Evolutionary conservation across 2,329 filamentous ascomycete genomes (phyloP), one percentile per base, ranked within the genome.

Genomic region (Paraconiothyrium sp.): DNA sequence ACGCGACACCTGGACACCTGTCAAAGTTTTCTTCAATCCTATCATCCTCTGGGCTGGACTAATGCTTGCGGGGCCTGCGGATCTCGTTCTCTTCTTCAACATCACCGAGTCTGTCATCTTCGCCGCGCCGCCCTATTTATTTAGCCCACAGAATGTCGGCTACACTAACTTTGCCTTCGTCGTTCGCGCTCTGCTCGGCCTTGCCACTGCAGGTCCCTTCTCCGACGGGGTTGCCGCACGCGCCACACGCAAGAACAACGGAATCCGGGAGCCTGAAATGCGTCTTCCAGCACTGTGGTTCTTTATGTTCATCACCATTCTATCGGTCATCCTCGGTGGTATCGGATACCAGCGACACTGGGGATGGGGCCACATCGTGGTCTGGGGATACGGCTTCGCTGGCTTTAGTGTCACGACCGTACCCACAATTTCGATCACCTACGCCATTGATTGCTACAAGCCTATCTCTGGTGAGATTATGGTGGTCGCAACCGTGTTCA

Each of bases 191-290:
- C 67, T 86, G 7, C 82, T 88, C 47, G 86, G 86, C 2, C 75
- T 88, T 6, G 75, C 79, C 0, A 86, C 85, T 0, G 84, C 85
- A 8, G 86, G 86, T 0, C 84, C 84, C 0, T 77, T 87, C 14
- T 84, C 81, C 10, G 86, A 88, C 68, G 88, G 84, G 84, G 77
- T 88, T 34, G 82, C 83, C n/a, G 85, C 84, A 52, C 76, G 81
- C 16, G 80, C 83, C 1, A 88, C 86, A 8, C 78, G 75, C 54
- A 81, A 79, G 66, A 88, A 88, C 62, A 72, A 79, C 0, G 85
- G 85, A 1, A 81, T 88, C 50, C 79, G 86, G 54, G 86, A 88
- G 73, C 82, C 85, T 0, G 86, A 88, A 67, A 87, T 88, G 85
- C 79, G 85, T 27, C 68, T 88, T 54, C 81, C 82, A 0, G 72